Conservation (phyloP, 495 filamentous ascomycete species). For the Penicillium atrosanguineum region DNA sequence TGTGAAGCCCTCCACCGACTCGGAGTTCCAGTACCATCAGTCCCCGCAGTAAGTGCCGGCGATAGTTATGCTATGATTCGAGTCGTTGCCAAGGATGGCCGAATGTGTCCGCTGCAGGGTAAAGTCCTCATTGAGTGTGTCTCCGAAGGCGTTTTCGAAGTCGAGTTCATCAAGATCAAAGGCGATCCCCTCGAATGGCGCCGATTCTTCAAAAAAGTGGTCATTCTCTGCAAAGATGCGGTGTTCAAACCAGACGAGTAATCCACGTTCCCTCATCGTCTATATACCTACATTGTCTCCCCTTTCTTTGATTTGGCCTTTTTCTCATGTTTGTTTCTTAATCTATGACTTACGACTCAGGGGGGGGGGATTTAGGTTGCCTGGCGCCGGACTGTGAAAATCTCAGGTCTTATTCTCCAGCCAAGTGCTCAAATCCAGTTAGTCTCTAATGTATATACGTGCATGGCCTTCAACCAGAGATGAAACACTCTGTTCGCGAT, state of each 20-base stretch:
- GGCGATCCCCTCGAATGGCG: slow-evolving; percentile 98
- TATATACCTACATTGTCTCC: not conserved
- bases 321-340: slow-evolving; percentile 5
- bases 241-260: slow-evolving; percentile 54
- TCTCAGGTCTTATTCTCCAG: not conserved
- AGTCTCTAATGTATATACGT: slow-evolving; percentile 9
- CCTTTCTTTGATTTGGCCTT: not conserved
- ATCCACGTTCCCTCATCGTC: slow-evolving; percentile 1
- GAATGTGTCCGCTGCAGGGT: slow-evolving; percentile 78
- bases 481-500: not conserved
- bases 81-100: slow-evolving; percentile 72
- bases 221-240: slow-evolving; percentile 77
- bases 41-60: slow-evolving; percentile 35
- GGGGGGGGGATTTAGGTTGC: not conserved
- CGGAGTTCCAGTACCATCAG: slow-evolving; percentile 67
- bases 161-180: slow-evolving; percentile 89
- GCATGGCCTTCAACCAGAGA: not conserved
- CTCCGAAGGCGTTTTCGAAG: slow-evolving; percentile 66
- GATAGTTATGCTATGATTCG: slow-evolving; percentile 60
- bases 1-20: slow-evolving; percentile 78
- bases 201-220: slow-evolving; percentile 92
- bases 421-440: slow-evolving; percentile 4
- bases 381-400: slow-evolving; percentile 15
- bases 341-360: slow-evolving; percentile 13
- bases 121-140: slow-evolving; percentile 79